Evolutionary conservation across 257 asterid species (phyloP).

Genomic region (Ophiorrhiza pumila): DNA sequence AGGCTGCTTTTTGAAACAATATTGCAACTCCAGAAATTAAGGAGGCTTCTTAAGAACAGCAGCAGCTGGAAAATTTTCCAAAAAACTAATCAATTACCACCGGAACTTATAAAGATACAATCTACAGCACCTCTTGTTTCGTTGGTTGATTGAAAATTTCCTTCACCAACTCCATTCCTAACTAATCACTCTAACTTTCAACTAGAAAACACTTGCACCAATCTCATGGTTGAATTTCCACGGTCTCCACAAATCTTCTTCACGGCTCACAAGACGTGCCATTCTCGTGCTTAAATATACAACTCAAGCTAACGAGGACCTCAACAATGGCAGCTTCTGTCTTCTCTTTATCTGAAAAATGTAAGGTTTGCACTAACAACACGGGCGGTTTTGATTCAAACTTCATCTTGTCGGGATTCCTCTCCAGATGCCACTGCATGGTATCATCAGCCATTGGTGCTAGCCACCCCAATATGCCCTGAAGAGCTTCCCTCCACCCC

Average conservation of each 20-base stretch:
- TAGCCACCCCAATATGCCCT: constrained; percentile 71
- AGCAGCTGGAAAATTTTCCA: neutral
- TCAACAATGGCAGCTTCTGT: constrained; percentile 88
- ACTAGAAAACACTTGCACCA: neutral
- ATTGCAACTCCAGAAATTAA: neutral
- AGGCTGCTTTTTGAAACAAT: neutral
- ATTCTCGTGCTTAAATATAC: constrained; percentile 59
- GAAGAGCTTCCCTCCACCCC: constrained; percentile 78
- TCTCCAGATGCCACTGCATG: constrained; percentile 68
- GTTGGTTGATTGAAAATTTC: neutral
- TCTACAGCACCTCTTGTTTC: neutral
- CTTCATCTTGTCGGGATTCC: constrained; percentile 61
- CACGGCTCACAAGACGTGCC: constrained; percentile 23
- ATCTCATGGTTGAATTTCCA: neutral
- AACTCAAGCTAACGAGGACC: constrained; percentile 73
- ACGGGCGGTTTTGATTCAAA: constrained; percentile 47
- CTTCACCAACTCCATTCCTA: neutral
- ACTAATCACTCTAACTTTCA: neutral
- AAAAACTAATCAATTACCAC: neutral
- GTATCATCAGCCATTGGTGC: constrained; percentile 75
- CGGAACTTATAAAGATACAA: neutral
- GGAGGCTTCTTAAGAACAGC: neutral
- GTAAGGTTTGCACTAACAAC: constrained; percentile 63
- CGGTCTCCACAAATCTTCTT: constrained; percentile 10
- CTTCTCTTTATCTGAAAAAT: constrained; percentile 77